Conservation (phyloP, 2,329 filamentous ascomycete species). For the Sphaerostilbella broomeana region DNA sequence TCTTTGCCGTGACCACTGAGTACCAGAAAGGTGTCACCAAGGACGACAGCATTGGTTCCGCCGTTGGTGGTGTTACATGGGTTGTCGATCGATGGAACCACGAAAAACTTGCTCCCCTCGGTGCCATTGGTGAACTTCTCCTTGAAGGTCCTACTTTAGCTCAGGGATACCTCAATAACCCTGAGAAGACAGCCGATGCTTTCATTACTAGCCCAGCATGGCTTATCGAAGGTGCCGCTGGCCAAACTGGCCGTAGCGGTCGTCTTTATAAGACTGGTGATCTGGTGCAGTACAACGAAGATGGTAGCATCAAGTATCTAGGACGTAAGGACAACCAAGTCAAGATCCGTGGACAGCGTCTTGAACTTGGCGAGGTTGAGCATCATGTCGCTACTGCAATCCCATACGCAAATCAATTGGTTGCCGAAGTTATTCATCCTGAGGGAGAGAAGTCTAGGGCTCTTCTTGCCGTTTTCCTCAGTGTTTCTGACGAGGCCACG, state of each 20-base stretch:
- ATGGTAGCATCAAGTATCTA: constrained; percentile 35
- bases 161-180: constrained; percentile 20
- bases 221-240: constrained; percentile 9
- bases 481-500: not conserved
- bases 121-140: constrained; percentile 21
- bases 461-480: constrained; percentile 18
- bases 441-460: not conserved
- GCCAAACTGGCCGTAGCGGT: constrained; percentile 19
- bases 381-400: not conserved
- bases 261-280: constrained; percentile 42
- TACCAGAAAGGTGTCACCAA: not conserved
- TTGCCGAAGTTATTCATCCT: not conserved
- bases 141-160: constrained; percentile 22
- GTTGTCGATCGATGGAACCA: constrained; percentile 17
- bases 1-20: not conserved
- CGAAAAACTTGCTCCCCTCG: constrained; percentile 15
- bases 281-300: constrained; percentile 33
- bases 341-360: constrained; percentile 50
- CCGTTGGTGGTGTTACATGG: constrained; percentile 20
- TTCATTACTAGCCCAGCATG: constrained; percentile 40
- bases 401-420: not conserved
- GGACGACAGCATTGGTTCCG: constrained; percentile 35
- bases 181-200: constrained; percentile 16
- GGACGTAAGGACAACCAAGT: constrained; percentile 52
- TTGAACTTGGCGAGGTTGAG: constrained; percentile 37